Conservation (phyloP, 371 early-diverging fungal genomes). For the Mucor circinelloides region DNA sequence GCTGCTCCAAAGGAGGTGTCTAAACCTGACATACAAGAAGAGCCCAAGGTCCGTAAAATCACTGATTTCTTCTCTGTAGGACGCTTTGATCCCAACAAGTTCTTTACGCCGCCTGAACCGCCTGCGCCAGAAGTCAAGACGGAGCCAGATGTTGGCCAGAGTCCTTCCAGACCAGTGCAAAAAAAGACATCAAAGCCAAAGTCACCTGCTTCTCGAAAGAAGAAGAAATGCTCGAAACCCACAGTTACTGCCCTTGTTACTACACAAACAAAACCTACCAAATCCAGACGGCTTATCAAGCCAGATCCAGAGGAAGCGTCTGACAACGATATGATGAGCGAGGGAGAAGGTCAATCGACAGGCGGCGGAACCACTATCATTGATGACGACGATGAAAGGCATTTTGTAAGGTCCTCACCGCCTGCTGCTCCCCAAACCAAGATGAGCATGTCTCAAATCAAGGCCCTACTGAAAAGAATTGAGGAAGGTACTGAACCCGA, state of each 20-base stretch:
- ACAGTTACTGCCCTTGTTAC: background rate
- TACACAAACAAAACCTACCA: background rate
- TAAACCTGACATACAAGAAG: background rate
- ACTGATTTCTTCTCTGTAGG: background rate
- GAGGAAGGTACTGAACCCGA: background rate
- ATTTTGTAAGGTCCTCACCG: background rate
- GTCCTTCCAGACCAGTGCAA: background rate
- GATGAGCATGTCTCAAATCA: background rate
- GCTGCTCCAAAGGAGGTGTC: background rate
- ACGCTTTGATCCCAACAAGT: background rate
- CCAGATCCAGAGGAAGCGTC: background rate
- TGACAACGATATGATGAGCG: background rate
- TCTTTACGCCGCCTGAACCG: background rate
- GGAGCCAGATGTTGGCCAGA: background rate
- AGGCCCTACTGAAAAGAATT: background rate
- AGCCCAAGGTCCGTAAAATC: background rate
- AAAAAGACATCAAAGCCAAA: background rate
- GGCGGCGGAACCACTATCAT: background rate
- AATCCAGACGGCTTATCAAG: background rate
- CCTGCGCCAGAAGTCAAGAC: background rate
- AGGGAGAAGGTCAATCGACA: background rate
- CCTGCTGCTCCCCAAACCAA: background rate
- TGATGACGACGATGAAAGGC: background rate
- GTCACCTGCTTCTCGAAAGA: background rate
- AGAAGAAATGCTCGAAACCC: background rate